Conservation (phyloP, 2,329 filamentous ascomycete species). For the Colletotrichum viniferum region DNA sequence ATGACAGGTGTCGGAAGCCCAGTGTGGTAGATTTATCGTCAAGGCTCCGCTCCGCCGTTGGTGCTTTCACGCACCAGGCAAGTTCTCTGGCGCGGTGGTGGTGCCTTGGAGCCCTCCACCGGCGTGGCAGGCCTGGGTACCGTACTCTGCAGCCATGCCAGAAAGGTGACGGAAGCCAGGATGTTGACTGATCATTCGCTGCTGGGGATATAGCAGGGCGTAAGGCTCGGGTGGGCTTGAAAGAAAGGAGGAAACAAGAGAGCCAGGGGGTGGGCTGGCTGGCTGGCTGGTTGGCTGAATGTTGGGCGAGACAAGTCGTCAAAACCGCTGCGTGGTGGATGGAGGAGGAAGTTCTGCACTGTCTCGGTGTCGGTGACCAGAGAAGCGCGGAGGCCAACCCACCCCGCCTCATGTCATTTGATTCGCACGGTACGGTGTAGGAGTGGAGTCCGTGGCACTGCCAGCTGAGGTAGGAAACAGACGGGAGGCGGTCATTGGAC, state of each 20-base stretch:
- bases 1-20: background rate
- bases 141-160: background rate
- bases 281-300: background rate
- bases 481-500: background rate
- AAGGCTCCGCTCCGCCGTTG: background rate
- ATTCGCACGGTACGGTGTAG: slow-evolving; percentile 13
- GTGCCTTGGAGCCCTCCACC: background rate
- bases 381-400: background rate
- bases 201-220: background rate
- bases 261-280: background rate
- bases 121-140: background rate
- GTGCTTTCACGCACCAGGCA: background rate
- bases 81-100: background rate
- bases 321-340: background rate
- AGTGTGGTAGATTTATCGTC: background rate
- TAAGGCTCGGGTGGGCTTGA: background rate
- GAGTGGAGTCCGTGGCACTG: background rate
- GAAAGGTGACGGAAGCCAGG: background rate
- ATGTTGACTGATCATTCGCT: background rate
- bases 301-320: background rate
- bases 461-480: background rate
- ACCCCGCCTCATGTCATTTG: background rate
- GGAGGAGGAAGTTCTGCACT: background rate
- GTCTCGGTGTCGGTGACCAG: background rate
- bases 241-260: slow-evolving; percentile 15